Evolutionary conservation across 495 filamentous ascomycete species (phyloP), one percentile per base, ranked within the genome.

Genomic region (Penicillium cosmopolitanum): DNA sequence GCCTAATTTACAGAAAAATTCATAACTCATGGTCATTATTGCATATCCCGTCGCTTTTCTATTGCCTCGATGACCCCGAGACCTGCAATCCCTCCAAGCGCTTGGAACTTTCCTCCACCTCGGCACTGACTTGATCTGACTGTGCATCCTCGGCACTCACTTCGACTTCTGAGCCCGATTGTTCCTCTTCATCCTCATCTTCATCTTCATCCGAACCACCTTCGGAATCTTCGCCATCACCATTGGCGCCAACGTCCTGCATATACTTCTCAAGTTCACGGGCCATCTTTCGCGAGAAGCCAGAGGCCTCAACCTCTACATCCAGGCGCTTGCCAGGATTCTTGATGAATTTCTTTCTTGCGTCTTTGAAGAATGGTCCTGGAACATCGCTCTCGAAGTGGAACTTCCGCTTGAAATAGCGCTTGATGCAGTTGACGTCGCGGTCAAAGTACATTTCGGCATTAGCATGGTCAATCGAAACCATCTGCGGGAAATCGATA

Each of bases 401-500:
- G 77, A 96, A 99, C 53, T 92, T 85, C 12, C 91, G 80, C 70
- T 89, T 79, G 73, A 99, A 98, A 71, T 95, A 98, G 18, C 86
- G 82, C 80, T 96, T 97, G 70, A 99, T 86, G 73, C 96, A 98
- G 64, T 88, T 82, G 36, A 98, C 92, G 63, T 99, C 95, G 40
- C 95, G 88, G 65, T 97, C 90, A 64, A 98, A 98, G 73, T 97
- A 96, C 82, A 91, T 93, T 63, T 92, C 86, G 53, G 95, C 96
- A 69, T 99, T 96, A 12, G 73, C 73, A 68, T 99, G 96, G 65
- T 96, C 91, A 64, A 97, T 89, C n/a, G 92, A 96, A 3, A 98
- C 84, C 89, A 96, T 96, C 76, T 99, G 95, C 1, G 95, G 95
- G 71, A 99, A 99, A 76, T 99, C 96, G 64, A 99, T 99, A 28